These are phyloP conservation scores for Aristolochia contorta DNA, from an alignment of 164 flowering plant species.

Conservation along the genomic window DNA sequence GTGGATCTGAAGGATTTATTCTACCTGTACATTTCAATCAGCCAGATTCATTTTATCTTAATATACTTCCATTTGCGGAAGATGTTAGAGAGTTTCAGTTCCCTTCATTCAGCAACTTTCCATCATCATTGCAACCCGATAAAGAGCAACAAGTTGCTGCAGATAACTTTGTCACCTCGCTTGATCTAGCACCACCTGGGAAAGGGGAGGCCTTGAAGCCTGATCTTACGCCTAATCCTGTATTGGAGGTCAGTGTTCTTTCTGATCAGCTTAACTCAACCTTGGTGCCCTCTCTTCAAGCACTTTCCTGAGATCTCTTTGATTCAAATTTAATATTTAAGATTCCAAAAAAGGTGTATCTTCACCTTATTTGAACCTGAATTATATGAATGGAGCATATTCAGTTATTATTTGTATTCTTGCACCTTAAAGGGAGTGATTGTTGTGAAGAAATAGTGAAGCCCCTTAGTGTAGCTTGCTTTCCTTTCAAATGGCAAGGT, in stretches of 20 bases:
- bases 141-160: conserved; percentile 76
- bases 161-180: conserved; percentile 72
- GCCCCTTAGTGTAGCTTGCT: no score
- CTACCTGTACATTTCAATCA: conserved; percentile 12
- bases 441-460: no score
- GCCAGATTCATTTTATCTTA: conserved; percentile 96
- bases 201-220: conserved; percentile 65
- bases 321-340: no score
- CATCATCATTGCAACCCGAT: conserved; percentile 62
- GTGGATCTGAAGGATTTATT: no score
- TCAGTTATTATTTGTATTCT: no score
- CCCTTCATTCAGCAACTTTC: conserved; percentile 70
- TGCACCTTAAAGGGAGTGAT: no score
- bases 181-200: conserved; percentile 75
- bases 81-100: conserved; percentile 95
- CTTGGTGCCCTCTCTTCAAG: neutral
- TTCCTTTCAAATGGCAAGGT: no score
- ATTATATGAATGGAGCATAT: no score
- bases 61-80: conserved; percentile 91
- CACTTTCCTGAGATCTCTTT: no score
- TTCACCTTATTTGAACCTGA: no score
- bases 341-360: no score
- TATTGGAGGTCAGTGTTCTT: conserved; percentile 51
- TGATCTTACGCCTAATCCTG: conserved; percentile 86
- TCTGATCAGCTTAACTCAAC: neutral